Conservation (phyloP, 495 filamentous ascomycete genomes). For the Melanomma pulvis-pyrius region DNA sequence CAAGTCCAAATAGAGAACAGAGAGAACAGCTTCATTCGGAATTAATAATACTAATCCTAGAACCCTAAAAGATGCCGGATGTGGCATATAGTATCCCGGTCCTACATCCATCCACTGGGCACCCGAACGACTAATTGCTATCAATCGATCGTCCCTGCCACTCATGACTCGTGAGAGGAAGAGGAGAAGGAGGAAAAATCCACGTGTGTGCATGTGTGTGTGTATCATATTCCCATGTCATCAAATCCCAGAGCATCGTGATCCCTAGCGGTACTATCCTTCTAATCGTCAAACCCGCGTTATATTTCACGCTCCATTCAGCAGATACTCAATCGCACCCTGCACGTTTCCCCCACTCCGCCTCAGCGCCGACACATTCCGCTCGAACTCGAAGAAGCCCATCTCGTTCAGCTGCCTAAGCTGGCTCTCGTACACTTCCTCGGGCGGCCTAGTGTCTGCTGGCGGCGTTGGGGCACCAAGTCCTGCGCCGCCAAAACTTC, state of each 20-base stretch:
- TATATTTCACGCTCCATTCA: conserved; percentile 40
- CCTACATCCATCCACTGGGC: not conserved
- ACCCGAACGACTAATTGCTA: not conserved
- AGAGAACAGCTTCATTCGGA: too few species aligned
- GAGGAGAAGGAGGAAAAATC: not conserved
- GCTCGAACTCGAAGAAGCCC: conserved; percentile 97
- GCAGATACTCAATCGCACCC: conserved; percentile 83
- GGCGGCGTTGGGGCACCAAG: conserved; percentile 57
- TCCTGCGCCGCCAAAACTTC: conserved; percentile 16
- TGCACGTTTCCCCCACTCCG: conserved; percentile 92
- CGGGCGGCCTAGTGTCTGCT: conserved; percentile 81
- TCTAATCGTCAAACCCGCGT: not conserved
- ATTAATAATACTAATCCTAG: not conserved
- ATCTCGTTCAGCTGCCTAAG: conserved; percentile 95
- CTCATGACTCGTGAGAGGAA: not conserved
- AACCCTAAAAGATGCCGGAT: not conserved
- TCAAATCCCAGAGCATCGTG: not conserved
- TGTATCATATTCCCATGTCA: not conserved
- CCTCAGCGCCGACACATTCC: conserved; percentile 87
- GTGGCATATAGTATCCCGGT: not conserved
- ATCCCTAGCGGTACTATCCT: not conserved
- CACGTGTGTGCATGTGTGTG: not conserved
- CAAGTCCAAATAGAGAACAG: too few species aligned
- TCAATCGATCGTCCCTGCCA: not conserved
- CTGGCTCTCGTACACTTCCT: conserved; percentile 90